Evolutionary conservation across 345 rosid species (phyloP).

Genomic region (Barbarea vulgaris): DNA sequence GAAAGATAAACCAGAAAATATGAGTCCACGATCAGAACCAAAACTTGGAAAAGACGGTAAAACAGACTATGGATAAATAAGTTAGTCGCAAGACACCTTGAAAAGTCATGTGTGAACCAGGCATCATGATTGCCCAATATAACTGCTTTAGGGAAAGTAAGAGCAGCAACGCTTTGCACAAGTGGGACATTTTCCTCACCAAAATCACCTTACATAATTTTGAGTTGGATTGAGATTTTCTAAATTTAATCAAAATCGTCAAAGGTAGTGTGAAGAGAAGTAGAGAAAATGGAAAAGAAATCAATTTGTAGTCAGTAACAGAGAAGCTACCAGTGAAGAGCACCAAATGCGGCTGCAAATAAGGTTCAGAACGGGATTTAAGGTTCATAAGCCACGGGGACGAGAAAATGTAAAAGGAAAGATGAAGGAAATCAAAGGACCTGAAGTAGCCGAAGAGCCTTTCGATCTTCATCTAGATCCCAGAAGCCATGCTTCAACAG

Average conservation of each 20-base stretch:
- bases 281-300: constrained; percentile 13
- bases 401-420: not conserved
- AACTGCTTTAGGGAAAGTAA: constrained; percentile 70
- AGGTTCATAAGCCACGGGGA: not conserved
- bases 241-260: constrained; percentile 9
- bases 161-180: constrained; percentile 64
- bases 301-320: not conserved
- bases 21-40: not conserved
- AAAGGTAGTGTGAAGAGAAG: constrained; percentile 15
- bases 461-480: constrained; percentile 72
- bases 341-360: constrained; percentile 89
- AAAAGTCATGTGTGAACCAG: constrained; percentile 67
- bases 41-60: not conserved
- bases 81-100: constrained; percentile 12
- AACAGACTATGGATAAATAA: not conserved
- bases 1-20: constrained; percentile 5
- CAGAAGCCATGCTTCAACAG: constrained; percentile 73
- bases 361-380: not conserved
- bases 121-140: constrained; percentile 90
- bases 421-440: constrained; percentile 40
- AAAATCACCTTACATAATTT: constrained; percentile 70
- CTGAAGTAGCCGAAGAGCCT: constrained; percentile 70
- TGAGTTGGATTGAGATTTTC: not conserved
- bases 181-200: constrained; percentile 75
- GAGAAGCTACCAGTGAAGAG: constrained; percentile 70